Conservation (phyloP, 1,139 yeast genomes). For the Debaryomyces sp. region DNA sequence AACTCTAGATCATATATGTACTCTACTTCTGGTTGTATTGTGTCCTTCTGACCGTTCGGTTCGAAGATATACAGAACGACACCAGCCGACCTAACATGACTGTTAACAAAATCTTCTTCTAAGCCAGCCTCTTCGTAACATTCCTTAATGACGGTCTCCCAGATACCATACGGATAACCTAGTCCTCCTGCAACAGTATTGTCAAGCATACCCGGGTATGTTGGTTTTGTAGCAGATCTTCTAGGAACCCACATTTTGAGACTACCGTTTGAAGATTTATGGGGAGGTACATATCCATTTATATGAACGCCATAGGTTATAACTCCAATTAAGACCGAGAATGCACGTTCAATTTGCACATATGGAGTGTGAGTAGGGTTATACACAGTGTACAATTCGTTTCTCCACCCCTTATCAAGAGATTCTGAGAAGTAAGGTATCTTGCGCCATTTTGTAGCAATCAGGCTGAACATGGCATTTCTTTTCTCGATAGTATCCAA, state of each 20-base stretch:
- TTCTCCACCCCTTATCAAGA: constrained; percentile 74
- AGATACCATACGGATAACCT: constrained; percentile 75
- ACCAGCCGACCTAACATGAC: constrained; percentile 57
- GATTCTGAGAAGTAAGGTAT: constrained; percentile 42
- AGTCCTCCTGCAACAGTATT: constrained; percentile 96
- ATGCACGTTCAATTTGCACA: constrained; percentile 74
- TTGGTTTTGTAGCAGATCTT: constrained; percentile 73
- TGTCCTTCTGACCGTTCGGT: constrained; percentile 44
- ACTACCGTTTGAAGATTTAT: constrained; percentile 38
- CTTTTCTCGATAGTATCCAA: constrained; percentile 53
- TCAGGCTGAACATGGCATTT: constrained; percentile 40
- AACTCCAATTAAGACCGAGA: constrained; percentile 80
- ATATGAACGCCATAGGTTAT: constrained; percentile 90
- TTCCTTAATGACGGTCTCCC: constrained; percentile 83
- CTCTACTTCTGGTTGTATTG: constrained; percentile 88
- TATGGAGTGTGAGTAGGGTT: constrained; percentile 59
- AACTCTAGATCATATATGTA: constrained; percentile 73
- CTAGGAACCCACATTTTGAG: constrained; percentile 83
- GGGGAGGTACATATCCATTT: constrained; percentile 66
- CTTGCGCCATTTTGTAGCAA: constrained; percentile 49
- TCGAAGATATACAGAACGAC: constrained; percentile 66
- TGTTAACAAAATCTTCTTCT: constrained; percentile 48
- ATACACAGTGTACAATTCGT: constrained; percentile 78
- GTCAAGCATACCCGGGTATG: constrained; percentile 89
- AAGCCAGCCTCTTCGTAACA: constrained; percentile 91